phyloP scores from a whole-genome alignment of 768 basidiomycete genomes.

The Xerocomellus amylosporus region DNA sequence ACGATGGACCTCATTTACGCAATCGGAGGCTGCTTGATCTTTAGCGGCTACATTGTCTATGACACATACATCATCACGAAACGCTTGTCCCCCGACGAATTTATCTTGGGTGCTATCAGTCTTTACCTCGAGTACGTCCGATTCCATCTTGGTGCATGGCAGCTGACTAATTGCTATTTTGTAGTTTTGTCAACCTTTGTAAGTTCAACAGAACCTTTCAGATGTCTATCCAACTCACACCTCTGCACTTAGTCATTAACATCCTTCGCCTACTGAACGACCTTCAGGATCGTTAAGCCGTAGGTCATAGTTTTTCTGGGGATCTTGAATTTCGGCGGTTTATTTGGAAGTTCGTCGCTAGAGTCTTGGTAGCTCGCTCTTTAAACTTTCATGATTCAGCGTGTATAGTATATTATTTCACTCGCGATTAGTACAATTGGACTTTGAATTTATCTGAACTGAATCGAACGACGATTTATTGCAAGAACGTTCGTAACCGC shows the following conservation, averaged over 20 bases:
- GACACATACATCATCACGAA: constrained; percentile 91
- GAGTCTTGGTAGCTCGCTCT: neutral
- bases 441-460: neutral
- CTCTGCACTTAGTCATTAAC: constrained; percentile 57
- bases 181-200: constrained; percentile 86
- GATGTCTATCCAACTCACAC: constrained; percentile 2
- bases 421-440: constrained; percentile 3
- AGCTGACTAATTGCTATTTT: constrained; percentile 18
- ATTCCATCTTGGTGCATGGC: neutral
- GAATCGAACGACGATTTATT: neutral
- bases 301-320: neutral
- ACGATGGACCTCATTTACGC: constrained; percentile 83
- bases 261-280: constrained; percentile 80
- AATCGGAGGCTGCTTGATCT: constrained; percentile 73
- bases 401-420: constrained; percentile 28
- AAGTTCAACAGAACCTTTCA: constrained; percentile 31
- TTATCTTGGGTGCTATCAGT: constrained; percentile 83
- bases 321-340: neutral
- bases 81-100: constrained; percentile 88
- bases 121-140: constrained; percentile 87
- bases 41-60: constrained; percentile 88
- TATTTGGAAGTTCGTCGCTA: neutral
- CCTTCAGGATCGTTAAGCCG: constrained; percentile 39
- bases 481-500: neutral
- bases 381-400: constrained; percentile 9